Percentiles rank a stretch among this genome's conserved stretches.
Evolutionary conservation across 331 rosid genomes (phyloP).

Genomic region (Telfairia occidentalis): DNA sequence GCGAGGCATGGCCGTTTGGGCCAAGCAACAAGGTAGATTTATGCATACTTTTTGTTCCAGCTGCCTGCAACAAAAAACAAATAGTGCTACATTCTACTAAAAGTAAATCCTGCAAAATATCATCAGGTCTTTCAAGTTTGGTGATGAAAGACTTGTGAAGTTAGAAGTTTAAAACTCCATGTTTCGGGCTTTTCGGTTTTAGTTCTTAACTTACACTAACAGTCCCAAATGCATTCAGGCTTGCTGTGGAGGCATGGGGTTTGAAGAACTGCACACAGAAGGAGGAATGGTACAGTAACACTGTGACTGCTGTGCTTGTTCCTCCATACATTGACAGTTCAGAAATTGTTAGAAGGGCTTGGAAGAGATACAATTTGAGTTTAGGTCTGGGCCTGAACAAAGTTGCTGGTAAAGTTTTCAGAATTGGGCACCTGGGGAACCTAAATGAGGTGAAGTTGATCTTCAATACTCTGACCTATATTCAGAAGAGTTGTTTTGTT

Average conservation of each 20-base stretch:
- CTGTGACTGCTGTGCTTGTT: slow-evolving; percentile 88
- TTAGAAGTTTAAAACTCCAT: not conserved
- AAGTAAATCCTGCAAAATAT: not conserved
- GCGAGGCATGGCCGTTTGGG: slow-evolving; percentile 85
- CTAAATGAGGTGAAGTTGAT: slow-evolving; percentile 61
- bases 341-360: slow-evolving; percentile 77
- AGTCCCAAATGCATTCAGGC: slow-evolving; percentile 39
- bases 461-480: not conserved
- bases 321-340: slow-evolving; percentile 82
- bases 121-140: not conserved
- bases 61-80: not conserved
- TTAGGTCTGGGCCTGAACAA: slow-evolving; percentile 95
- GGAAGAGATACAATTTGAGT: slow-evolving; percentile 92
- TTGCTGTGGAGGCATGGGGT: slow-evolving; percentile 99
- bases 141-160: not conserved
- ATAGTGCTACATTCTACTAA: not conserved
- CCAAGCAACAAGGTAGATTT: slow-evolving; percentile 64
- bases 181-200: not conserved
- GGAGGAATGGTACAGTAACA: slow-evolving; percentile 94
- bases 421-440: slow-evolving; percentile 96
- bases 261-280: slow-evolving; percentile 91
- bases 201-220: not conserved
- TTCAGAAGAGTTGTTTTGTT: not conserved
- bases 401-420: slow-evolving; percentile 91
- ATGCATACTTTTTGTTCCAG: slow-evolving; percentile 2